Base-by-base conservation (phyloP, 441 rosid species). In the Euphorbia schlechtendalii region DNA sequence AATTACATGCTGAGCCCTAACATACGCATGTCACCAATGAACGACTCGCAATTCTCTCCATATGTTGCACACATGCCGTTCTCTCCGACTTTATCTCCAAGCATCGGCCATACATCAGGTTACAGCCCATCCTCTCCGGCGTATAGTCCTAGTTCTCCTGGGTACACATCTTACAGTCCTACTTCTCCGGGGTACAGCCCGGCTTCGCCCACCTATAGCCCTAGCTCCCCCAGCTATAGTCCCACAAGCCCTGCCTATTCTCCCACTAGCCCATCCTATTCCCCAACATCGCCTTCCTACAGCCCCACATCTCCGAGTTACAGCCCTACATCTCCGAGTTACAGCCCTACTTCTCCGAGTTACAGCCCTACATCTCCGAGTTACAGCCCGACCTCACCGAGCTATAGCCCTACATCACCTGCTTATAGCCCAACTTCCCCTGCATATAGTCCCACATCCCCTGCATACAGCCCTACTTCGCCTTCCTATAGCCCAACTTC, bases 321-420 rank as follows among this genome's bases (percentile, higher is more conserved):
- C 71, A 90, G 97, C 69, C 96, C 98, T 0, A 86, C 96, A 0
- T 92, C 96, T 0, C 96, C 96, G 0, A 71, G 77, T 0, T 89
- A 86, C 63, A 81, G 92, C 57, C 88, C 88, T 0, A 86, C 90
- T 0, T 88, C 96, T 0, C 96, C 92, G 0, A 69, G 84, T 0
- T 93, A 93, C 64, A 88, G 96, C 61, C 97, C 98, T 0, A 93
- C 98, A 0, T 93, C 97, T 1, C 97, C 97, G 0, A 70, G 84
- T 8, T 88, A 88, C 71, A 86, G 92, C 34, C 89, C 95, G 0
- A 88, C 95, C 0, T 88, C 92, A 0, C 94, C 96, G 0, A 72
- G 76, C 0, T 92, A 92, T 41, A 89, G 95, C 72, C 93, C 98
- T 2, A 87, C 96, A 0, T 92, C 96, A 6, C 96, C 96, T 5